Evolutionary conservation across 345 rosid genomes (phyloP), one percentile per base, ranked within the genome.

Genomic region (Aurinia saxatilis): DNA sequence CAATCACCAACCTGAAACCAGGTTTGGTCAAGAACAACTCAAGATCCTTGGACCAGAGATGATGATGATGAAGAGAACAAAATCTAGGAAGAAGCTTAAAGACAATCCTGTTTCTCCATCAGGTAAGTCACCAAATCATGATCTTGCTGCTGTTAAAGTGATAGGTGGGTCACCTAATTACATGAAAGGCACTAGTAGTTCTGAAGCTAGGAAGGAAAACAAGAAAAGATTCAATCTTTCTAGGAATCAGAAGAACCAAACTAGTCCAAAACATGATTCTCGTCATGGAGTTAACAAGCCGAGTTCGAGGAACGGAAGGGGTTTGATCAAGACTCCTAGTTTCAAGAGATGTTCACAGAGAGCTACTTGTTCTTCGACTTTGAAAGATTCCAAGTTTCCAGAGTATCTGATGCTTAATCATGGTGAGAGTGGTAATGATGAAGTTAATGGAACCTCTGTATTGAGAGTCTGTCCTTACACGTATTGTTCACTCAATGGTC

Each of bases 401-500:
- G 45, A 74, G 27, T 85, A 80, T 76, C 80, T 93, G 57, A 69
- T 25, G 83, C 88, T 90, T 66, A 82, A 69, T 50, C 87, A 81
- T 10, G 97, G 85, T 0, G 91, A 74, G 5, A 80, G 80, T 1
- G 81, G 81, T 1, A 80, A 80, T 62, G 82, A 81, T 12, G 75
- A 85, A 50, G 68, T 62, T 62, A 47, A 6, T 45, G 97, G 99
- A 38, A 85, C 95, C 65, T 93, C 99, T 6, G 75, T 64, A 30
- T 52, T 68, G 67, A 85, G 77, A 85, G 96, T 93, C 16, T 93
- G 99, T 44, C 84, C 95, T 10, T 87, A 85, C 59, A 75, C 75
- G 14, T 87, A 85, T 65, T 93, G 99, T 66, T 93, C 99, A 48
- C 95, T 93, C 17, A 93, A 93, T 21, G 96, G 96, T 17, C 99